phyloP scores from a whole-genome alignment of 345 rosid genomes.

The Linum tenue region DNA sequence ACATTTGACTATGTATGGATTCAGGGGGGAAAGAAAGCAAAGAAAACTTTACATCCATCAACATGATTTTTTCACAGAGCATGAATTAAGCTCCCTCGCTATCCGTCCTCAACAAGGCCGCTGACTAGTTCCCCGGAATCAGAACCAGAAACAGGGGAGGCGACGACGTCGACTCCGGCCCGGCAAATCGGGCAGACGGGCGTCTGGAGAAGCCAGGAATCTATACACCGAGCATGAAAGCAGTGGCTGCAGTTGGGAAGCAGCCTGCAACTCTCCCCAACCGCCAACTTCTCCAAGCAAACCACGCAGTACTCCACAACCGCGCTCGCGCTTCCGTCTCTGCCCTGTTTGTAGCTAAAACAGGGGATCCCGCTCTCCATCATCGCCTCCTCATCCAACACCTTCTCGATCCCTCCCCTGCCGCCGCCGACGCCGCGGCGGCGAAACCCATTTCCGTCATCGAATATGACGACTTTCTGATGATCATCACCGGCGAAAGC shows the following conservation, averaged over 20 bases:
- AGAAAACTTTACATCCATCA: too few species aligned
- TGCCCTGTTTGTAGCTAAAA: constrained; percentile 27
- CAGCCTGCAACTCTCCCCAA: constrained; percentile 34
- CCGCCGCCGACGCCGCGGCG: neutral
- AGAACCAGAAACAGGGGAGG: too few species aligned
- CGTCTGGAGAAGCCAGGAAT: constrained; percentile 35
- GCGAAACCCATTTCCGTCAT: too few species aligned
- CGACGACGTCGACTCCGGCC: constrained; percentile 7
- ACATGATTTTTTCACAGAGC: too few species aligned
- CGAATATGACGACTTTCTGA: too few species aligned
- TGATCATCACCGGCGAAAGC: constrained; percentile 20
- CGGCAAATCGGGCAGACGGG: constrained; percentile 41
- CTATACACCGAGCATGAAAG: constrained; percentile 38
- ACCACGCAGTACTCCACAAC: constrained; percentile 29
- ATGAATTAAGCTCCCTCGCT: too few species aligned
- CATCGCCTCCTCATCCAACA: constrained; percentile 22
- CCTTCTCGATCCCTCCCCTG: constrained; percentile 4
- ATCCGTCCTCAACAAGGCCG: too few species aligned
- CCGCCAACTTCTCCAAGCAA: constrained; percentile 32
- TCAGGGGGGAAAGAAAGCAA: too few species aligned
- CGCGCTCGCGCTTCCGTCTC: constrained; percentile 10
- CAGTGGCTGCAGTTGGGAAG: constrained; percentile 37
- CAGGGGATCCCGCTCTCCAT: constrained; percentile 24
- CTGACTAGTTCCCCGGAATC: too few species aligned
- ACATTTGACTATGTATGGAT: too few species aligned